phyloP scores from a whole-genome alignment of 306 rosid species.

The Oemleria cerasiformis region DNA sequence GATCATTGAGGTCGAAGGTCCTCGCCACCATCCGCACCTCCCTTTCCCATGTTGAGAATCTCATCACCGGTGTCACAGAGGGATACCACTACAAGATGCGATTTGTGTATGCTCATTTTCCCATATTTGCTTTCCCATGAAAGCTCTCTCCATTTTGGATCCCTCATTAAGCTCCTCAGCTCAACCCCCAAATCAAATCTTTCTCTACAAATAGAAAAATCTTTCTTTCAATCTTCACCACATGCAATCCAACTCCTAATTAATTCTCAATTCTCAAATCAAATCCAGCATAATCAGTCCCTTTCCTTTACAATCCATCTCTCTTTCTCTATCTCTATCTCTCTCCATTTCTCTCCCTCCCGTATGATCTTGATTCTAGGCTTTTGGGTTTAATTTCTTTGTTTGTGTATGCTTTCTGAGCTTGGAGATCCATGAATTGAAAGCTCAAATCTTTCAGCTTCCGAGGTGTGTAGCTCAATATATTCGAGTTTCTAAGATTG shows the following conservation, averaged over 20 bases:
- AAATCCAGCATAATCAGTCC: slow-evolving; percentile 4
- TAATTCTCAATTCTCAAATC: background rate
- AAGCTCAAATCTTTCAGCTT: background rate
- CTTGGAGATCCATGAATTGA: slow-evolving; percentile 18
- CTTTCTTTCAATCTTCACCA: slow-evolving; percentile 18
- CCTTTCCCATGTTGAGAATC: slow-evolving; percentile 68
- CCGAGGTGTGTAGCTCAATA: slow-evolving; percentile 1
- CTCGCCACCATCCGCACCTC: slow-evolving; percentile 86
- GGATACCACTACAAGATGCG: slow-evolving; percentile 87
- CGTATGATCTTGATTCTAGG: slow-evolving; percentile 6
- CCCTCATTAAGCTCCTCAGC: background rate
- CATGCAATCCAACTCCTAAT: slow-evolving; percentile 5
- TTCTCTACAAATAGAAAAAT: no score
- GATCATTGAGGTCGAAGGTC: slow-evolving; percentile 76
- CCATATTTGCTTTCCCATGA: slow-evolving; percentile 43
- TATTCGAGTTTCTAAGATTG: background rate
- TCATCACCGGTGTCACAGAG: slow-evolving; percentile 79
- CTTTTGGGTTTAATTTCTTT: no score
- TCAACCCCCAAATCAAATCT: background rate
- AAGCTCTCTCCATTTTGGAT: slow-evolving; percentile 28
- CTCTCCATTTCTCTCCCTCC: no score
- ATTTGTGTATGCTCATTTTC: slow-evolving; percentile 77
- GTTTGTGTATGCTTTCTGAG: background rate
- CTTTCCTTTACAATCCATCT: background rate
- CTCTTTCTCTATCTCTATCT: background rate